A percentile compares a stretch with the other conserved stretches of the same genome.
phyloP scores from a whole-genome alignment of 2,329 filamentous ascomycete genomes.

The Macrophomina tecta region DNA sequence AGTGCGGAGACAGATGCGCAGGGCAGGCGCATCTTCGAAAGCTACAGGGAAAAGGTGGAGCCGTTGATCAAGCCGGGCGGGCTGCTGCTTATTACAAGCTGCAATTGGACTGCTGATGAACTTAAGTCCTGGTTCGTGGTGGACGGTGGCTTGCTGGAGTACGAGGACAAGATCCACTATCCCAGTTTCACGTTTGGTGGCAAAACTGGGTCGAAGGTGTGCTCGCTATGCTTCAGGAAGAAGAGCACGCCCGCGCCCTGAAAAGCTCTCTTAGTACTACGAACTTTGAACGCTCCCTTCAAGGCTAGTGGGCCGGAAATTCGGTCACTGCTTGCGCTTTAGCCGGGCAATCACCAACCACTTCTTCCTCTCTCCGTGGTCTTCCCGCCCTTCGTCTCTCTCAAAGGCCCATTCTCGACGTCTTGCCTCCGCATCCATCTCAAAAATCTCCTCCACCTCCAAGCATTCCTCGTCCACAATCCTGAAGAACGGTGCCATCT shows the following conservation, averaged over 20 bases:
- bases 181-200: slow-evolving; percentile 89
- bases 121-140: slow-evolving; percentile 77
- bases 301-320: neutral
- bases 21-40: slow-evolving; percentile 71
- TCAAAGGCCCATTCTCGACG: slow-evolving; percentile 65
- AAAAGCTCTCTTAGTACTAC: neutral
- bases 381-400: slow-evolving; percentile 65
- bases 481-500: slow-evolving; percentile 70
- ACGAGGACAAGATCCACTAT: slow-evolving; percentile 76
- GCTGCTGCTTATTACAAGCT: slow-evolving; percentile 86
- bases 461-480: slow-evolving; percentile 56
- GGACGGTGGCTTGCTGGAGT: slow-evolving; percentile 57
- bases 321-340: slow-evolving; percentile 31
- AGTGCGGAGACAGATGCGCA: slow-evolving; percentile 59
- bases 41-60: slow-evolving; percentile 73
- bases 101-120: slow-evolving; percentile 97
- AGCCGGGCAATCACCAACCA: slow-evolving; percentile 68
- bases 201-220: slow-evolving; percentile 85
- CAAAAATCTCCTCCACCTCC: slow-evolving; percentile 69
- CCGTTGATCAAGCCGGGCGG: slow-evolving; percentile 73
- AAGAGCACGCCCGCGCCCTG: slow-evolving; percentile 29
- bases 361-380: slow-evolving; percentile 67
- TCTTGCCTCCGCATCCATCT: slow-evolving; percentile 69
- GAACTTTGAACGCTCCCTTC: neutral
- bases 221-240: slow-evolving; percentile 79